phyloP scores from a whole-genome alignment of 345 rosid genomes.

The Odontarrhena argentea region DNA sequence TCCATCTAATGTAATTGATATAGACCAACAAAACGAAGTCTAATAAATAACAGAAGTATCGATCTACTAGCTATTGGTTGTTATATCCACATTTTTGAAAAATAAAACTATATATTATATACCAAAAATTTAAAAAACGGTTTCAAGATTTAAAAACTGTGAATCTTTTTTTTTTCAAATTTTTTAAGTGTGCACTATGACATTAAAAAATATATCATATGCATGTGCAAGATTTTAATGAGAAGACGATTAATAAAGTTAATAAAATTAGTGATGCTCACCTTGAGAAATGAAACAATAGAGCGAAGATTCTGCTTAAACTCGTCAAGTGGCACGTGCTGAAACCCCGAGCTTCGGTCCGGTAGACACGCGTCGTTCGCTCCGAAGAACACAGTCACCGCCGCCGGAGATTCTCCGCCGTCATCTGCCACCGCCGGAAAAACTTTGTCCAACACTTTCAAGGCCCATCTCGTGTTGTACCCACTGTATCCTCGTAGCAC shows the following conservation, averaged over 20 bases:
- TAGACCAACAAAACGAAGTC: too few species aligned
- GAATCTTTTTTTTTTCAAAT: too few species aligned
- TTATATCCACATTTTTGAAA: too few species aligned
- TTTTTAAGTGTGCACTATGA: too few species aligned
- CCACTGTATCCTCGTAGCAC: conserved; percentile 83
- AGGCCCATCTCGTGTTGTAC: conserved; percentile 86
- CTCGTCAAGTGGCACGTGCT: conserved; percentile 84
- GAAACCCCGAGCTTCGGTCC: conserved; percentile 76
- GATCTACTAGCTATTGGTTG: too few species aligned
- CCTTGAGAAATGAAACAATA: conserved; percentile 73
- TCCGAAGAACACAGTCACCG: conserved; percentile 83
- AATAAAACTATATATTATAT: too few species aligned
- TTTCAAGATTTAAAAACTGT: too few species aligned
- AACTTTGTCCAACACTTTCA: conserved; percentile 59
- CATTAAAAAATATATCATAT: not conserved
- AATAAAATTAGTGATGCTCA: conserved; percentile 23
- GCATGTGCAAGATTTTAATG: conserved; percentile 27
- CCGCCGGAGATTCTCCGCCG: conserved; percentile 46
- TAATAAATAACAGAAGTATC: too few species aligned
- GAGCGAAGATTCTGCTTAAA: conserved; percentile 67
- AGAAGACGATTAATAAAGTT: not conserved
- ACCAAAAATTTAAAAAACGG: too few species aligned
- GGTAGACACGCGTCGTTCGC: conserved; percentile 90
- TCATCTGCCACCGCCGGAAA: conserved; percentile 50
- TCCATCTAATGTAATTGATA: too few species aligned